These are phyloP conservation scores for Cercophora newfieldiana DNA, from an alignment of 495 filamentous ascomycete genomes.

Conservation along the genomic window DNA sequence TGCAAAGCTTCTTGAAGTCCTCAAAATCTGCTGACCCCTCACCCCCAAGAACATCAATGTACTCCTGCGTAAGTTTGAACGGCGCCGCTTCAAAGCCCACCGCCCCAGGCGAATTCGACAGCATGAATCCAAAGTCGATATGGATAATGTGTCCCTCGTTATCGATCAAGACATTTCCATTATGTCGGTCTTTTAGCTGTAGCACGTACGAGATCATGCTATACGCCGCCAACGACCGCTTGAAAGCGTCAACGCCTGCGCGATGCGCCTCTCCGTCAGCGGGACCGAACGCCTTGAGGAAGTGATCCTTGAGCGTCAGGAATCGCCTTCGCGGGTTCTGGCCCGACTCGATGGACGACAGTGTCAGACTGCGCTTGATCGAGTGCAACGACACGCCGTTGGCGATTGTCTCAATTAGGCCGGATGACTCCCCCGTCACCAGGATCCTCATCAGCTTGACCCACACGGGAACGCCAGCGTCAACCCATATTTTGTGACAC, in stretches of 20 bases:
- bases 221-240: conserved; percentile 69
- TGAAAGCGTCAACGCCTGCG: conserved; percentile 68
- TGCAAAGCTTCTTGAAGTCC: conserved; percentile 68
- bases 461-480: conserved; percentile 72
- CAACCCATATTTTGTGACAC: conserved; percentile 73
- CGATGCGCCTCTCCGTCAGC: conserved; percentile 61
- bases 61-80: conserved; percentile 77
- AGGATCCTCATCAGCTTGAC: conserved; percentile 77
- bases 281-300: conserved; percentile 70
- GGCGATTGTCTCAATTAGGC: conserved; percentile 77
- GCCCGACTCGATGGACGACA: conserved; percentile 63
- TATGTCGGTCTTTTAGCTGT: conserved; percentile 79
- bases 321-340: conserved; percentile 66
- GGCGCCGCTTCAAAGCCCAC: conserved; percentile 79
- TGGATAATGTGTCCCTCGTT: conserved; percentile 78
- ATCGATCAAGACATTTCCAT: conserved; percentile 77
- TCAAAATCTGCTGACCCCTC: conserved; percentile 61
- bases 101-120: conserved; percentile 72
- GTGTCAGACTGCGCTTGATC: conserved; percentile 70
- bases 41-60: conserved; percentile 72
- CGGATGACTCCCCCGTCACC: conserved; percentile 75
- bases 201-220: conserved; percentile 74
- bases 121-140: conserved; percentile 83
- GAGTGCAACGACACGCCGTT: conserved; percentile 77
- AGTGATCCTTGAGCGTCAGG: conserved; percentile 73